These are phyloP conservation scores for Coniochaeta sp. DNA, from an alignment of 2,329 filamentous ascomycete species.

Conservation along the genomic window DNA sequence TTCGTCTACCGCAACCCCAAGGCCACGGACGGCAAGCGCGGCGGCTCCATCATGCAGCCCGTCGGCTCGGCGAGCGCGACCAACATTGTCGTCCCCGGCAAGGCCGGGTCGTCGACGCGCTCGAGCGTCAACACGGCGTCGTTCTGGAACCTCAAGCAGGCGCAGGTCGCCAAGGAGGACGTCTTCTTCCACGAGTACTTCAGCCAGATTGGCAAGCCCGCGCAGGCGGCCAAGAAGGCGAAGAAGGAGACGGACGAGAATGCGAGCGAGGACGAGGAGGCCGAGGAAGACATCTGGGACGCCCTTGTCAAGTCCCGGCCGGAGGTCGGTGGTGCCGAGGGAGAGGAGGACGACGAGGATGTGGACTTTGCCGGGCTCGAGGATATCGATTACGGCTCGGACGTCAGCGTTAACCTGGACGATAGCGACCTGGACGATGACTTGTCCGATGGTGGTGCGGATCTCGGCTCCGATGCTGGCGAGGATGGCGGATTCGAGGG, in stretches of 20 bases:
- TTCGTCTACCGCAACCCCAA: constrained; percentile 98
- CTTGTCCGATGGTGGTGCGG: constrained; percentile 21
- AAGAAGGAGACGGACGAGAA: constrained; percentile 71
- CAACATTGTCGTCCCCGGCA: constrained; percentile 50
- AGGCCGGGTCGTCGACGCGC: constrained; percentile 27
- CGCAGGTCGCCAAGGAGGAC: constrained; percentile 83
- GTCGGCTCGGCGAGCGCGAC: constrained; percentile 43
- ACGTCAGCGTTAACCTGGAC: constrained; percentile 9
- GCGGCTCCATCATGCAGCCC: constrained; percentile 94
- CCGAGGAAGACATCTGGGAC: constrained; percentile 26
- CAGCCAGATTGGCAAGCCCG: constrained; percentile 59
- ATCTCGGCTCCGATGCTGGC: constrained; percentile 24
- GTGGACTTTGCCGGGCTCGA: constrained; percentile 39
- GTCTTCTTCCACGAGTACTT: constrained; percentile 99
- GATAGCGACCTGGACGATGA: constrained; percentile 28
- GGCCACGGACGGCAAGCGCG: constrained; percentile 58
- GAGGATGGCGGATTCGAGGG: constrained; percentile 28
- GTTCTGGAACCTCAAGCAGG: constrained; percentile 88
- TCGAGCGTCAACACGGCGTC: constrained; percentile 68
- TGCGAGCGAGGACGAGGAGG: constrained; percentile 43
- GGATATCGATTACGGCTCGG: constrained; percentile 34
- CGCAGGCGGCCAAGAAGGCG: constrained; percentile 46
- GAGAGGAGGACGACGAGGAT: constrained; percentile 39
- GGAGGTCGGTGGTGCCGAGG: constrained; percentile 38
- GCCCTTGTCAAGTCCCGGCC: constrained; percentile 25